These are phyloP conservation scores for Epichloe amarillans DNA, from an alignment of 2,329 filamentous ascomycete species.

Conservation along the genomic window DNA sequence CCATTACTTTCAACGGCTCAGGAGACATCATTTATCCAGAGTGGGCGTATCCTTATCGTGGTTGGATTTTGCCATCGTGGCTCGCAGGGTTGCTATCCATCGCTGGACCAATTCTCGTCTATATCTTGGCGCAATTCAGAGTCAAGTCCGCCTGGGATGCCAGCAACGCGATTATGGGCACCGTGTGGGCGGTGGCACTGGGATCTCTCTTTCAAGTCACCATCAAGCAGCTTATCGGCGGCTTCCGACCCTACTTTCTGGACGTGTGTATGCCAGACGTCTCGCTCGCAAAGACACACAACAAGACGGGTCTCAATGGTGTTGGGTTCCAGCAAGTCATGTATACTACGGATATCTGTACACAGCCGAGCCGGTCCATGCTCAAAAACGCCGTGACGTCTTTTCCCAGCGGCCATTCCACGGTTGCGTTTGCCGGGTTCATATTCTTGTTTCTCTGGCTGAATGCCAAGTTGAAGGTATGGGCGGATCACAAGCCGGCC, in stretches of 20 bases:
- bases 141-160: conserved; percentile 44
- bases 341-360: conserved; percentile 52
- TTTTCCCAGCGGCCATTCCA: conserved; percentile 57
- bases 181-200: conserved; percentile 44
- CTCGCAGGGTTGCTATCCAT: conserved; percentile 41
- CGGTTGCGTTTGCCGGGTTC: conserved; percentile 49
- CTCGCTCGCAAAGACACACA: conserved; percentile 27
- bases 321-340: conserved; percentile 45
- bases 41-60: conserved; percentile 50
- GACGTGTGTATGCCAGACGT: conserved; percentile 47
- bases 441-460: conserved; percentile 54
- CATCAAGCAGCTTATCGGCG: conserved; percentile 53
- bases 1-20: conserved; percentile 41
- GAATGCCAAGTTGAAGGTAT: conserved; percentile 61
- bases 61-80: conserved; percentile 48
- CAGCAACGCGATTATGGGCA: conserved; percentile 49
- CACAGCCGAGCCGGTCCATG: conserved; percentile 33
- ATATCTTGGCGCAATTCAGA: conserved; percentile 43
- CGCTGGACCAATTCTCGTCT: conserved; percentile 42
- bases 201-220: conserved; percentile 53
- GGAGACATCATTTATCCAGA: conserved; percentile 50
- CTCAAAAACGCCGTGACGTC: conserved; percentile 50
- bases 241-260: conserved; percentile 50
- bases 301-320: conserved; percentile 25
- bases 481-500: conserved; percentile 49